phyloP scores from a whole-genome alignment of 495 filamentous ascomycete species.

The Xylaria venustula region DNA sequence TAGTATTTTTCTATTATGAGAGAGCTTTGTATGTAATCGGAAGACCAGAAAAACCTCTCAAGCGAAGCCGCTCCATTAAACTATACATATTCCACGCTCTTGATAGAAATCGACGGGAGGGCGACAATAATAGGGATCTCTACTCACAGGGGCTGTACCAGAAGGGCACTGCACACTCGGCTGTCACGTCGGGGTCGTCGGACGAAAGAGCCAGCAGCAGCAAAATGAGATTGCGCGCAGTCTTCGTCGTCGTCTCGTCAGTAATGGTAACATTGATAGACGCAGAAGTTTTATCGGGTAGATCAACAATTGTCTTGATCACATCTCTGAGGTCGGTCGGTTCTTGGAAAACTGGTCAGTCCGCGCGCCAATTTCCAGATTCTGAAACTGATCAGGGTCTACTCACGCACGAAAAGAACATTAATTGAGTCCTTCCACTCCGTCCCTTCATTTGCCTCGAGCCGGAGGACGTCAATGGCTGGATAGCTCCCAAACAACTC shows the following conservation, averaged over 20 bases:
- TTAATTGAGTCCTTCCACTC: neutral
- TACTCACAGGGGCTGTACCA: neutral
- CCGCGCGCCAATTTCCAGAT: neutral
- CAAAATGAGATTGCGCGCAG: neutral
- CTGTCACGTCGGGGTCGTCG: neutral
- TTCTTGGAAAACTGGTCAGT: neutral
- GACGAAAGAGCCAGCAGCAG: neutral
- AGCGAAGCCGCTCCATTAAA: too few relatives aligned
- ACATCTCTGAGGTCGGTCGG: slow-evolving; percentile 2
- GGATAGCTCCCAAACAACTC: slow-evolving; percentile 1
- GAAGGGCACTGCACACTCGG: slow-evolving; percentile 6
- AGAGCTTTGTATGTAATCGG: too few relatives aligned
- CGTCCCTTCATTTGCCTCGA: neutral
- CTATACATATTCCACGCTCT: too few relatives aligned
- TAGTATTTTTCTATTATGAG: neutral
- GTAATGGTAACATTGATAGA: neutral
- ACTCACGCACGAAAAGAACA: slow-evolving; percentile 5
- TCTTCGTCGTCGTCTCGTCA: neutral
- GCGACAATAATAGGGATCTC: too few relatives aligned
- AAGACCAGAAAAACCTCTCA: too few relatives aligned
- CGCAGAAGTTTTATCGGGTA: neutral
- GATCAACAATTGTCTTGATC: neutral
- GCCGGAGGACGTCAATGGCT: slow-evolving; percentile 5
- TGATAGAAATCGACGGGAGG: too few relatives aligned
- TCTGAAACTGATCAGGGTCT: neutral